Base-by-base conservation (phyloP, 768 basidiomycete species). In the Termitomyces sp. region DNA sequence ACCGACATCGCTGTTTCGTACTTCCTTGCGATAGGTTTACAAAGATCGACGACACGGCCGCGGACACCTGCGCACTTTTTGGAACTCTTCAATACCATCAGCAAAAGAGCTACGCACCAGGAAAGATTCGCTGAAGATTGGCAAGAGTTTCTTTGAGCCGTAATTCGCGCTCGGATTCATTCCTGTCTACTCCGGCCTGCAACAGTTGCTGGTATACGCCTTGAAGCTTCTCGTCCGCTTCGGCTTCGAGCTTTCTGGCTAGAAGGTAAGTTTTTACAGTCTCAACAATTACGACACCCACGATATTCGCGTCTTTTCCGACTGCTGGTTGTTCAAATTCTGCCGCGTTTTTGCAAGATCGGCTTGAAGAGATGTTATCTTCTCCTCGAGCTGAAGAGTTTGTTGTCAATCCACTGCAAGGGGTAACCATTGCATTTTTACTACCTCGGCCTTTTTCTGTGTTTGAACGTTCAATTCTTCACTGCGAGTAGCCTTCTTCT, bases 1-100 rank as follows among this genome's bases (percentile, higher is more conserved):
- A 94, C 92, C 1, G 90, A 86, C 12, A 99, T 91, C 0, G 97
- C 93, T 0, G 83, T 83, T 67, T 97, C 91, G 66, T 96, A 98
- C 70, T 96, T 96, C 54, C 89, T 81, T 52, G 88, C 86, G 2
- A 90, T 91, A 5, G 97, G 96, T 67, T 96, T 94, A 76, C 96
- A 98, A 7, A 98, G 78, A 68, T 98, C 97, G 27, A 94, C 80
- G 3, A 98, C 84, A 17, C 97, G 85, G 1, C 97, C 97, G 16
- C 92, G 85, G 4, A 98, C 95, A 63, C 94, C 93, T 91, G 52
- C 23, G 42, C 16, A 28, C 19, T 32, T 51, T 6, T 35, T 19
- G n/a, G 1, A 37, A 48, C 25, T 47, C 16, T 28, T 50, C 8
- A 0, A 9, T 10, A 23, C 11, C 5, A 23, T 7, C 11, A 17